A percentile compares a stretch with the other conserved stretches of the same genome.
phyloP scores from a whole-genome alignment of 2,329 filamentous ascomycete genomes.

The Colletotrichum musae region DNA sequence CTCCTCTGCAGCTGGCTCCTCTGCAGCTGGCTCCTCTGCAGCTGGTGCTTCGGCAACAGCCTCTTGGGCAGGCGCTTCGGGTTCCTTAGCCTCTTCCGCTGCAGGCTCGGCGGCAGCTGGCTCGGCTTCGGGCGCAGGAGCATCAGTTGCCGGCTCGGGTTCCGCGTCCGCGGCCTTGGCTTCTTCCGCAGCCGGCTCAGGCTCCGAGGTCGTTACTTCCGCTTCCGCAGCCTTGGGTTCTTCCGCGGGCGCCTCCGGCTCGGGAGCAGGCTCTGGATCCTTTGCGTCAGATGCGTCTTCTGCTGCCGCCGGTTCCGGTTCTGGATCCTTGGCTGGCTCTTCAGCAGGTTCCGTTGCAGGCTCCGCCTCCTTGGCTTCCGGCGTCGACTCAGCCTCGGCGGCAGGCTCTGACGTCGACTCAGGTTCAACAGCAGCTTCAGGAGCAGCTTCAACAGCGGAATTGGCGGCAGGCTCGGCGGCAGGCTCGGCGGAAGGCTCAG shows the following conservation, averaged over 20 bases:
- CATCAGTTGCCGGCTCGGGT: conserved; percentile 7
- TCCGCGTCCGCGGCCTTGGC: neutral
- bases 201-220: neutral
- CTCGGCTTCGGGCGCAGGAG: neutral
- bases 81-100: neutral
- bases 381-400: neutral
- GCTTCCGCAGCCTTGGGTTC: conserved; percentile 13
- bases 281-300: neutral
- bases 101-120: neutral
- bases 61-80: neutral
- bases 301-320: conserved; percentile 1
- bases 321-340: neutral
- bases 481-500: neutral
- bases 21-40: neutral
- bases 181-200: neutral
- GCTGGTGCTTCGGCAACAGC: neutral
- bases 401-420: neutral
- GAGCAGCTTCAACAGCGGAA: neutral
- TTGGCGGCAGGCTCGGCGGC: neutral
- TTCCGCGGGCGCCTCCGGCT: neutral
- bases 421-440: neutral
- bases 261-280: neutral
- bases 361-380: conserved; percentile 6
- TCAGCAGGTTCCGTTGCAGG: neutral
- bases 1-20: too few relatives aligned